Evolutionary conservation across 2,329 filamentous ascomycete species (phyloP).

Genomic region (Aspergillus caelatus): DNA sequence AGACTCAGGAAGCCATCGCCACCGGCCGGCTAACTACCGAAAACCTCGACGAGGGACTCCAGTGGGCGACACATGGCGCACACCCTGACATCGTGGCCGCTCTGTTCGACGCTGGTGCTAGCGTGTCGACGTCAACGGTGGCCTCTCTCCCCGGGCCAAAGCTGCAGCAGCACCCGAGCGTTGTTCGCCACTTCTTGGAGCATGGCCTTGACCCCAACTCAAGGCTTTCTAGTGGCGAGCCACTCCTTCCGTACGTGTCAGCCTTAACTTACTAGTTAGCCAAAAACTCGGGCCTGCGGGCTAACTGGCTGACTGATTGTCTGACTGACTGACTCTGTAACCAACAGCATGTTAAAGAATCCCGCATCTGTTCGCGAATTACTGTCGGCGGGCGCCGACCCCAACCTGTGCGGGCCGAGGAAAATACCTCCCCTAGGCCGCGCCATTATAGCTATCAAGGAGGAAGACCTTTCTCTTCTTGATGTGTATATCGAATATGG

Average conservation of each 20-base stretch:
- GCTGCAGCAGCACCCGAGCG: constrained; percentile 10
- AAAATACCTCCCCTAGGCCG: constrained; percentile 5
- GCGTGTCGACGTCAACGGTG: background rate
- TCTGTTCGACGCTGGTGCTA: constrained; percentile 15
- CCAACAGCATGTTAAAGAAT: background rate
- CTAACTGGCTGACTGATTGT: background rate
- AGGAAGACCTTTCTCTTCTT: constrained; percentile 5
- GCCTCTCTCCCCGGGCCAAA: constrained; percentile 5
- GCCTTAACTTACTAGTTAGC: background rate
- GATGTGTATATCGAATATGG: constrained; percentile 4
- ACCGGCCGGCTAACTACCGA: too few relatives aligned
- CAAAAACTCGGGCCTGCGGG: background rate
- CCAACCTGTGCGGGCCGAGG: constrained; percentile 10
- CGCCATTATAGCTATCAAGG: background rate
- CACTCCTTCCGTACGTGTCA: constrained; percentile 10
- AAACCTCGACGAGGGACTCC: too few relatives aligned
- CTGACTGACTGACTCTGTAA: background rate
- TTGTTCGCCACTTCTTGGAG: constrained; percentile 13
- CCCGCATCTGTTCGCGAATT: constrained; percentile 8
- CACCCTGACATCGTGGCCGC: constrained; percentile 15
- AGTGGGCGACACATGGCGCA: background rate
- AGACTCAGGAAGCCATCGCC: too few relatives aligned
- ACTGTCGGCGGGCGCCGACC: constrained; percentile 10
- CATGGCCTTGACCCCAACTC: constrained; percentile 15
- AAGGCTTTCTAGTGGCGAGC: constrained; percentile 8